Evolutionary conservation across 441 rosid genomes (phyloP), one percentile per base, ranked within the genome.

Genomic region (Brassica hybrid): DNA sequence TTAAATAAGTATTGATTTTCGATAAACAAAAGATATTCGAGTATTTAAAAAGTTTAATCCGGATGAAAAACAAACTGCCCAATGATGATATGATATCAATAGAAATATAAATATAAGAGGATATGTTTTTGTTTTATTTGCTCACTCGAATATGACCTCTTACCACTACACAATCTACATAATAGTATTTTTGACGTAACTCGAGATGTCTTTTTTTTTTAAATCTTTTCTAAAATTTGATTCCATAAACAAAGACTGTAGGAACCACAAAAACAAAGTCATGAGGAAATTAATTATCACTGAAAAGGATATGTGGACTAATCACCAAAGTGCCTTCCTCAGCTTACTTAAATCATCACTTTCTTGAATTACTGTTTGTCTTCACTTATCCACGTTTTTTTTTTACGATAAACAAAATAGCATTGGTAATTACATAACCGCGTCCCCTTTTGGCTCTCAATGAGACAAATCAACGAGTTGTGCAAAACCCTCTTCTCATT

Each of bases 251-350:
- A n/a, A 23, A 23, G 5, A 34, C 41, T 34, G 2, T 34, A 38
- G 27, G 80, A 69, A 70, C 60, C 19, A 57, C 72, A 50, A 18
- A 27, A 43, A 13, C 2, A 72, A 64, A 71, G 76, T 77, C 67
- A 13, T n/a, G 14, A 71, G 54, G 19, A 43, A 65, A 66, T 77
- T 43, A 65, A 66, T 77, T 45, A 32, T 66, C 16, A 50, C 59
- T 48, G 76, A 72, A 65, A 57, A 66, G 66, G 81, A 78, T 21
- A 57, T 57, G 69, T 72, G 23, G 77, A 23, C 50, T 60, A 23
- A 72, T 48, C 30, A 72, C 68, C 45, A 45, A 32, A 72, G 58
- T 72, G 64, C 61, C 61, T 57, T 57, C 27, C 27, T 57, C 25
- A 4, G 67, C 63, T 58, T 59, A 21, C 19, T 12, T 32, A 66